Base-by-base conservation (phyloP, 805 yeast species). In the Torulaspora delbrueckii region DNA sequence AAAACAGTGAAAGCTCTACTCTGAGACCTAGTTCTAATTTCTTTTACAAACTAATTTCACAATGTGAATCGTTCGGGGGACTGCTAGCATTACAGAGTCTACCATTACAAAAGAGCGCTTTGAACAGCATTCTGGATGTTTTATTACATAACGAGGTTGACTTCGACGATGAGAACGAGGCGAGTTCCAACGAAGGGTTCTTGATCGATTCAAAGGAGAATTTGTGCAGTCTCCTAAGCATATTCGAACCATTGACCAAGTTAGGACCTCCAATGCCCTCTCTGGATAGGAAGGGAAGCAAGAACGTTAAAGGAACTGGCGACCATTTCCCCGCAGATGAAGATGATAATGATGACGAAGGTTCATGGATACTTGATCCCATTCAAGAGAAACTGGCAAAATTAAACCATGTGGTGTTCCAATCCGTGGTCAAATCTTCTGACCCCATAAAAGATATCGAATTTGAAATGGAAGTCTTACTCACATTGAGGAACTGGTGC, bases 331-430 rank as follows among this genome's bases (percentile, higher is more conserved):
- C 45, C 26, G 34, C 37, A 10, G 43, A 43, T 25, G 46, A 52
- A 14, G 48, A 49, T 12, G 48, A 45, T 4, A 52, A 53, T 26
- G 59, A 50, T 8, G 65, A 63, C 10, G 62, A 57, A 7, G 52
- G 58, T n/a, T 64, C 62, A 28, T 56, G 57, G 46, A 34, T 39
- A 23, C 46, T 50, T 9, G 62, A 60, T 43, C 47, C 55, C 10
- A 41, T 72, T 35, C 84, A 80, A 54, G 85, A 84, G 55, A 73
- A 76, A 46, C 64, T 91, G 5, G 81, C 91, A 16, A 83, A 84
- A 56, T 62, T 87, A 9, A 69, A 87, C 2, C 93, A 84, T 58
- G 69, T 85, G 48, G 61, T 89, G 3, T 72, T 75, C 45, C 71
- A 73, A 48, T 40, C 44, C 9, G 24, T 46, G 37, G 22, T 26